Percentiles rank a stretch among this genome's conserved stretches.
phyloP scores from a whole-genome alignment of 352 stramenopile species.

The Globisporangium alternatum region DNA sequence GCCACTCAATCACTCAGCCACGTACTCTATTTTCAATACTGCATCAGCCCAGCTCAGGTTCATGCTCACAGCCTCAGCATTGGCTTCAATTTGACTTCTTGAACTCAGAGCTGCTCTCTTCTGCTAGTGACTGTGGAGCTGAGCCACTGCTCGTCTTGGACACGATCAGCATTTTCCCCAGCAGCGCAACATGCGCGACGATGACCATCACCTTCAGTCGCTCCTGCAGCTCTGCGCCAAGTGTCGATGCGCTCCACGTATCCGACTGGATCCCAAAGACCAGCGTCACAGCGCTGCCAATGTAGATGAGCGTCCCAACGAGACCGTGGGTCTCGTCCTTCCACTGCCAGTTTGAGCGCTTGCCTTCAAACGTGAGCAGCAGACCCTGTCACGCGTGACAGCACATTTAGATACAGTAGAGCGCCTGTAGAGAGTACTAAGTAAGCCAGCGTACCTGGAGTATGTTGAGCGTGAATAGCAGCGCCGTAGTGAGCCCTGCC shows the following conservation, averaged over 20 bases:
- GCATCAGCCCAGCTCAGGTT: too few species aligned
- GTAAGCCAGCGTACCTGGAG: conserved; percentile 29
- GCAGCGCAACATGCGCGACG: conserved; percentile 43
- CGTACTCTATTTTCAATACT: neutral
- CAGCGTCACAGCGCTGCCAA: conserved; percentile 39
- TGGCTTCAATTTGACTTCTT: neutral
- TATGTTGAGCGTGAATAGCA: conserved; percentile 65
- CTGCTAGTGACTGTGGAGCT: neutral
- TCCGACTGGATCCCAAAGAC: conserved; percentile 49
- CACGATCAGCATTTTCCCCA: conserved; percentile 16
- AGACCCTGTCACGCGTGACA: conserved; percentile 26
- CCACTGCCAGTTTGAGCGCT: conserved; percentile 61
- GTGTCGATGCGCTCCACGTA: conserved; percentile 26
- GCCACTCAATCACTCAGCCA: neutral
- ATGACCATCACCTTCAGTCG: conserved; percentile 41
- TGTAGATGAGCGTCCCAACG: conserved; percentile 55
- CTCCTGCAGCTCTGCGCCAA: conserved; percentile 37
- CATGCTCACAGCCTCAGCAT: too few species aligned
- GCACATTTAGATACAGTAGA: neutral
- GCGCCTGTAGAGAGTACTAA: neutral
- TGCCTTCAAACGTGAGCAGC: conserved; percentile 58
- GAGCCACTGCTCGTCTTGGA: neutral
- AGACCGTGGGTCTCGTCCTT: conserved; percentile 69
- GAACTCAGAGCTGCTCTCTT: neutral
- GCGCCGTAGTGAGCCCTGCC: conserved; percentile 40